Evolutionary conservation across 139 green algal genomes (phyloP).

Genomic region (Desmodesmus armatus): DNA sequence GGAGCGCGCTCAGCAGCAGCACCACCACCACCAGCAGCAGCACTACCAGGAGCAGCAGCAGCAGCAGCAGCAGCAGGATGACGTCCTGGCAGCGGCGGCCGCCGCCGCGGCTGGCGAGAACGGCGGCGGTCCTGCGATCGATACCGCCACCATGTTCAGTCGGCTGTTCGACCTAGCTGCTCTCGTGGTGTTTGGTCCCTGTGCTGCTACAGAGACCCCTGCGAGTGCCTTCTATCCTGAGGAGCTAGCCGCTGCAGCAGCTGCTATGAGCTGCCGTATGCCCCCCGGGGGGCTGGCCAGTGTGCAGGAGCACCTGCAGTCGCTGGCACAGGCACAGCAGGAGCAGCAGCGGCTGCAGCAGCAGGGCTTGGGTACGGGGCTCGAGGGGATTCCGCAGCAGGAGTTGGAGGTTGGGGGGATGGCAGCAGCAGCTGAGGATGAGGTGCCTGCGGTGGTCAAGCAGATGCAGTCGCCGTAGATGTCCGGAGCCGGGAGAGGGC

Average conservation of each 20-base stretch:
- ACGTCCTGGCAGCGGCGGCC: conserved; percentile 8
- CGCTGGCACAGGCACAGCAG: neutral
- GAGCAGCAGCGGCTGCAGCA: conserved; percentile 21
- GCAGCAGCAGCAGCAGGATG: neutral
- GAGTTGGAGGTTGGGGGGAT: neutral
- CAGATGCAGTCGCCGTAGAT: neutral
- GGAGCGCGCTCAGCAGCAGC: neutral
- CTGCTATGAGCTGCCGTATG: conserved; percentile 14
- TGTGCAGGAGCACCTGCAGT: neutral
- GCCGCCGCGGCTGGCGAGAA: neutral
- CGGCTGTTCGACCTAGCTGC: conserved; percentile 29
- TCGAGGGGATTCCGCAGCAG: too few species aligned
- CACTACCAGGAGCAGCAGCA: neutral
- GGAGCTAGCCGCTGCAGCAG: conserved; percentile 24
- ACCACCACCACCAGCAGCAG: neutral
- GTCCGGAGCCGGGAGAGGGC: too few species aligned
- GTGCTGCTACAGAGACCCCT: conserved; percentile 9
- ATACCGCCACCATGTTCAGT: conserved; percentile 29
- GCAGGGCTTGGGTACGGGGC: too few species aligned
- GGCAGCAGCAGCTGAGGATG: neutral
- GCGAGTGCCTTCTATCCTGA: conserved; percentile 1
- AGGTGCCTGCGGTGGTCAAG: neutral
- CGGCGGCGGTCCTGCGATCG: neutral
- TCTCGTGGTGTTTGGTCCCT: conserved; percentile 29
- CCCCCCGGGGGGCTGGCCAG: neutral